These are phyloP conservation scores for Hirsutella rhossiliensis DNA, from an alignment of 2,329 filamentous ascomycete genomes.

Conservation along the genomic window DNA sequence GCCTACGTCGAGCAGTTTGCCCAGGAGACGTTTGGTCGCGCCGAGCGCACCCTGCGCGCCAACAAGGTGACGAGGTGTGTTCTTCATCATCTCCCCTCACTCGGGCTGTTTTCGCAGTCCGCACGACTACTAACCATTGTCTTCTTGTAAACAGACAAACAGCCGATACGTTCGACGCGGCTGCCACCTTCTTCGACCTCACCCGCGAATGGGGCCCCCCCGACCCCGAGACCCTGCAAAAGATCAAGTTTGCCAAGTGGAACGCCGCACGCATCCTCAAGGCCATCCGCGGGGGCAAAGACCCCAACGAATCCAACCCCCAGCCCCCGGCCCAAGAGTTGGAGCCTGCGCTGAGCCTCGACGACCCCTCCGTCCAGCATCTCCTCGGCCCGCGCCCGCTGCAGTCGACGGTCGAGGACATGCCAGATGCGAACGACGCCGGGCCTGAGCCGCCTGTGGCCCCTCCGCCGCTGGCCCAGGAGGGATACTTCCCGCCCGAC, in stretches of 20 bases:
- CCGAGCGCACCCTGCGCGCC: slow-evolving; percentile 68
- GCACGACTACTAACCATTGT: background rate
- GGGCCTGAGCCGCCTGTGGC: slow-evolving; percentile 11
- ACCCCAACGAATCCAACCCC: slow-evolving; percentile 87
- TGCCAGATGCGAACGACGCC: slow-evolving; percentile 29
- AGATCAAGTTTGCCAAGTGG: slow-evolving; percentile 95
- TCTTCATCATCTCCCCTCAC: background rate
- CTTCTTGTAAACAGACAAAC: slow-evolving; percentile 55
- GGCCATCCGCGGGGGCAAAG: slow-evolving; percentile 79
- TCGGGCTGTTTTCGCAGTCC: background rate
- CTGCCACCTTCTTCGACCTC: slow-evolving; percentile 83
- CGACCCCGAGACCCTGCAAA: slow-evolving; percentile 65
- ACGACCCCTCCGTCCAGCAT: slow-evolving; percentile 52
- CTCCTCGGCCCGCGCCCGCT: slow-evolving; percentile 22
- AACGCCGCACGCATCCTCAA: slow-evolving; percentile 85
- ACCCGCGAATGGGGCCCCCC: slow-evolving; percentile 70
- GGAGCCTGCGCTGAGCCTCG: slow-evolving; percentile 41
- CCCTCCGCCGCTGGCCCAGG: slow-evolving; percentile 10
- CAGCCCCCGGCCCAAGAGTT: slow-evolving; percentile 27
- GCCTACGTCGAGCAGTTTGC: slow-evolving; percentile 94
- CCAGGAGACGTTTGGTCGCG: slow-evolving; percentile 73
- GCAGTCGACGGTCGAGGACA: slow-evolving; percentile 40
- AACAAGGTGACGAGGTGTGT: slow-evolving; percentile 69
- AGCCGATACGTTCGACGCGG: slow-evolving; percentile 85
- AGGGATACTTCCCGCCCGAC: slow-evolving; percentile 21